Base-by-base conservation (phyloP, 805 yeast genomes). In the Dipodascopsis uninucleata region DNA sequence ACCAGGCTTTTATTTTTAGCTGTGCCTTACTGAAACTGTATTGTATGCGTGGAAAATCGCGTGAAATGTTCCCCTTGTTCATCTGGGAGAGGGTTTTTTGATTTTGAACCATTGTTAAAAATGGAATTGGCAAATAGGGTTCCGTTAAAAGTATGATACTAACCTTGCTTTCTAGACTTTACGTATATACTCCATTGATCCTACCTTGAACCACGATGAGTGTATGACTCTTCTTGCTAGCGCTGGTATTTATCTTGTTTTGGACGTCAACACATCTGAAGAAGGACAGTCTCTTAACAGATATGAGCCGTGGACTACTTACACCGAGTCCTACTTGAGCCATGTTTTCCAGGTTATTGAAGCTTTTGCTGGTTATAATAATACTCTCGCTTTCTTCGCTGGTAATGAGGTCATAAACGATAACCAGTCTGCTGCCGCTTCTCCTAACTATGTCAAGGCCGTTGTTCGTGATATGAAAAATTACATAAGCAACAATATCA, bases 361-460 rank as follows among this genome's bases (percentile, higher is more conserved):
- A 43, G 87, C 84, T 52, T 90, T 90, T 61, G 72, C 94, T 3
- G 71, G 76, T 16, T 90, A 85, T 66, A 85, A 88, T 66, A 90
- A 90, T 64, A 88, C 97, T 0, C 71, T 90, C 43, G 97, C 86
- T 0, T 87, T 81, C 63, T 86, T 89, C 67, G 94, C 95, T 3
- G 97, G 96, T 1, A 88, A 88, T 66, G 97, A 90, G 63, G 73
- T 90, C 40, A 70, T 90, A 39, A 89, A 90, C 63, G 97, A 89
- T 60, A 75, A 73, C 45, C 67, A 72, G 31, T 86, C 96, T 2
- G 70, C 74, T 32, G 46, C 45, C 10, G 64, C 59, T 29, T 80
- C 96, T 0, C 94, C 97, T 1, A 70, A 73, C 2, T 90, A 79
- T 60, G 70, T 90, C 33, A 86, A 87, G 58, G 88, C 85, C 0